Evolutionary conservation across 1,139 yeast species (phyloP).

Genomic region (Suhomyces bribrorum): DNA sequence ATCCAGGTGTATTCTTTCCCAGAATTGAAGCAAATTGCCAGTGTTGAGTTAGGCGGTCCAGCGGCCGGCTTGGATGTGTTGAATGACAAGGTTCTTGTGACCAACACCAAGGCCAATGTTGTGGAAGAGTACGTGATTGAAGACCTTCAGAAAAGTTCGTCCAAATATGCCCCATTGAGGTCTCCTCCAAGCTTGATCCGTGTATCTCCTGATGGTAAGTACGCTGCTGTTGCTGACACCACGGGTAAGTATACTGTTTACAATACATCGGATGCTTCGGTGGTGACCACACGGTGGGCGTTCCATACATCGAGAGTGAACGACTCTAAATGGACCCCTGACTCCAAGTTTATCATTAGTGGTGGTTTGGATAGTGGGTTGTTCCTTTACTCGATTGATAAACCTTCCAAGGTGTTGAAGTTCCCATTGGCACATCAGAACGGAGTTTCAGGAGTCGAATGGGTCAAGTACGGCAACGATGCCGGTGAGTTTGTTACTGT

Average conservation of each 20-base stretch:
- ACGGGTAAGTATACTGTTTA: constrained; percentile 81
- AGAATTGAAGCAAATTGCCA: constrained; percentile 20
- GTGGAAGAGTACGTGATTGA: constrained; percentile 29
- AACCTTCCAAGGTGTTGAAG: constrained; percentile 77
- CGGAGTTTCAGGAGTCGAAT: constrained; percentile 74
- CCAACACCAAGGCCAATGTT: constrained; percentile 47
- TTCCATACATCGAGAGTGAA: constrained; percentile 85
- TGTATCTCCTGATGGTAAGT: constrained; percentile 69
- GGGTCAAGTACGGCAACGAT: constrained; percentile 51
- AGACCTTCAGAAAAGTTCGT: constrained; percentile 16
- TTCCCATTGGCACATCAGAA: constrained; percentile 81
- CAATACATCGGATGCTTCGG: constrained; percentile 51
- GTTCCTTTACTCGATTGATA: constrained; percentile 73
- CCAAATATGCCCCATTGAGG: constrained; percentile 50
- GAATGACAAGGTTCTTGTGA: constrained; percentile 47
- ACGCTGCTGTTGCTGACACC: constrained; percentile 82
- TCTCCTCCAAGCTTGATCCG: constrained; percentile 63
- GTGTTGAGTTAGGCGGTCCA: constrained; percentile 32
- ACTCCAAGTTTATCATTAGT: constrained; percentile 70
- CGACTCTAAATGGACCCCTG: constrained; percentile 75
- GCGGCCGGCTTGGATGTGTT: constrained; percentile 40
- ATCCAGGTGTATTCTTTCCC: constrained; percentile 38
- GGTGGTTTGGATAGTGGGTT: constrained; percentile 85
- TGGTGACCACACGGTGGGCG: constrained; percentile 91
- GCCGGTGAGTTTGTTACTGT: constrained; percentile 55